These are phyloP conservation scores for Fusarium penzigii DNA, from an alignment of 2,329 filamentous ascomycete genomes.

Conservation along the genomic window DNA sequence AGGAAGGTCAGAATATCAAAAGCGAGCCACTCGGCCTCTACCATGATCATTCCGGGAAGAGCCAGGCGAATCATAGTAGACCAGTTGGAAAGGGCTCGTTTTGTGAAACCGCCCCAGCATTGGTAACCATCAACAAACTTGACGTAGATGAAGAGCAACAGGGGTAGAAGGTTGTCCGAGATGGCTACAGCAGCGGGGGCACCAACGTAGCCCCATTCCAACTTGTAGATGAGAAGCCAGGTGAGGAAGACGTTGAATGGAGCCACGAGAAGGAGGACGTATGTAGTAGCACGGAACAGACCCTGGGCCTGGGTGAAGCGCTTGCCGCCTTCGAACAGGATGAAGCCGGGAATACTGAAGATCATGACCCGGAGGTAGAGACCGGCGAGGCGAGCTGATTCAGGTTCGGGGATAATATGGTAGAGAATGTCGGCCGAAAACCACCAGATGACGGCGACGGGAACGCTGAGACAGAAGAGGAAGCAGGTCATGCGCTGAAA, in stretches of 20 bases:
- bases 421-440: slow-evolving; percentile 66
- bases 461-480: slow-evolving; percentile 69
- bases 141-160: slow-evolving; percentile 78
- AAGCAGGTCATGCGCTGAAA: slow-evolving; percentile 81
- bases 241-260: slow-evolving; percentile 78
- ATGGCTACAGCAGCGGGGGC: slow-evolving; percentile 80
- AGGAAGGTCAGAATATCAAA: slow-evolving; percentile 91
- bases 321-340: slow-evolving; percentile 76
- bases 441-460: slow-evolving; percentile 72
- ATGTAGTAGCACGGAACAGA: slow-evolving; percentile 75
- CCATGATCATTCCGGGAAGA: slow-evolving; percentile 88
- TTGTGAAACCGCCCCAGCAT: slow-evolving; percentile 83
- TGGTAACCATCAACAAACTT: slow-evolving; percentile 71
- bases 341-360: slow-evolving; percentile 73
- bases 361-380: slow-evolving; percentile 73
- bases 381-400: slow-evolving; percentile 69
- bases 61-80: slow-evolving; percentile 81
- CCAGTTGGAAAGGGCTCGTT: slow-evolving; percentile 73
- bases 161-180: slow-evolving; percentile 74
- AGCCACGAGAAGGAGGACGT: slow-evolving; percentile 73
- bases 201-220: slow-evolving; percentile 71
- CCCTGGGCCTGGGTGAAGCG: slow-evolving; percentile 83
- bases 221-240: slow-evolving; percentile 75
- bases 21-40: slow-evolving; percentile 88
- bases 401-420: slow-evolving; percentile 46